Conservation (phyloP, 1,284 basidiomycete genomes). For the Rhodotorula sp. region DNA sequence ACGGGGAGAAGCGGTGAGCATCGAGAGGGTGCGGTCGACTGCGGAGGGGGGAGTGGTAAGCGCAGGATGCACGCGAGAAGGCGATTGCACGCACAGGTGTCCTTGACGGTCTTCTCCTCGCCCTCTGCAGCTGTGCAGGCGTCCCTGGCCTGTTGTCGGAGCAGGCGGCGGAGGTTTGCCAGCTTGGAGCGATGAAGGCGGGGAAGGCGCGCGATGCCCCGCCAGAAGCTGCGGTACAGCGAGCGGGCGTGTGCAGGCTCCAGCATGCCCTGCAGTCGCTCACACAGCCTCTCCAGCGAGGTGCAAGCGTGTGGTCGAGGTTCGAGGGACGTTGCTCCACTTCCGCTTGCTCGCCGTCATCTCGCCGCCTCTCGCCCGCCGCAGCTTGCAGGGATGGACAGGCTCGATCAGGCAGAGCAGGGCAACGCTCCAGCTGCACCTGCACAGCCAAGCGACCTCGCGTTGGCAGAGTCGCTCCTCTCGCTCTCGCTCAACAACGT, state of each 20-base stretch:
- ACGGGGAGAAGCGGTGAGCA: slow-evolving; percentile 8
- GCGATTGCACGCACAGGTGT: background rate
- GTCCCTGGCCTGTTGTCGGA: background rate
- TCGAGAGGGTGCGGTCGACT: slow-evolving; percentile 17
- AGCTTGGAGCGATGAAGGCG: background rate
- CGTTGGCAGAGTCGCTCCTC: background rate
- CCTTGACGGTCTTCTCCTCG: background rate
- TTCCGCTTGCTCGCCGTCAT: background rate
- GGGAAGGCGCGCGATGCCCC: background rate
- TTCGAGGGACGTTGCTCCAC: no score
- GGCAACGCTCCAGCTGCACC: no score
- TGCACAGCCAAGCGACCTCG: background rate
- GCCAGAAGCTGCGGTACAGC: slow-evolving; percentile 15
- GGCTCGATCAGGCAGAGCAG: no score
- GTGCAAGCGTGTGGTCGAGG: background rate
- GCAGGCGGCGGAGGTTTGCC: slow-evolving; percentile 9
- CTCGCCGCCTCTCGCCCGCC: no score
- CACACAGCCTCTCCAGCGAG: background rate
- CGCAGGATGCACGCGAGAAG: no score
- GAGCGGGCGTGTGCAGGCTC: background rate
- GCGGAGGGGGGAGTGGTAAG: background rate
- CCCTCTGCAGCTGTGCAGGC: background rate
- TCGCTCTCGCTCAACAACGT: slow-evolving; percentile 9
- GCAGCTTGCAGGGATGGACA: background rate
- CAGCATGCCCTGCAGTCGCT: background rate